phyloP scores from a whole-genome alignment of 768 basidiomycete genomes.

The Melanogaster broomeanus region DNA sequence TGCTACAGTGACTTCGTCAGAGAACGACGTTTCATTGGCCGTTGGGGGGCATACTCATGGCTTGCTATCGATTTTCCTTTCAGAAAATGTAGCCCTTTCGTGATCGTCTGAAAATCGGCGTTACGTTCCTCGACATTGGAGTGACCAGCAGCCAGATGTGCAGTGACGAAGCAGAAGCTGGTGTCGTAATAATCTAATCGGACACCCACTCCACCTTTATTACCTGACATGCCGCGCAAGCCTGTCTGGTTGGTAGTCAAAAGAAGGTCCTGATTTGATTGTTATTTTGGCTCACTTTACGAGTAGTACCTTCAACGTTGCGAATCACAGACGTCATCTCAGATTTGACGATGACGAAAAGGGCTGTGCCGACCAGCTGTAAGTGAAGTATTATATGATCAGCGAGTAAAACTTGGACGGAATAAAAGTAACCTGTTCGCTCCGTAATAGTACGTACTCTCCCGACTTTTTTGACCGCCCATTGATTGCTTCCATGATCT shows the following conservation, averaged over 20 bases:
- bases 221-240: slow-evolving; percentile 91
- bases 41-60: slow-evolving; percentile 71
- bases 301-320: slow-evolving; percentile 88
- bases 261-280: not conserved
- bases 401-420: not conserved
- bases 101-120: slow-evolving; percentile 88
- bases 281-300: slow-evolving; percentile 62
- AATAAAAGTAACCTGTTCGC: slow-evolving; percentile 71
- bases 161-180: slow-evolving; percentile 92
- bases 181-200: slow-evolving; percentile 91
- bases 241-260: slow-evolving; percentile 60
- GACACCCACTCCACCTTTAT: slow-evolving; percentile 95
- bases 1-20: slow-evolving; percentile 48
- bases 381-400: slow-evolving; percentile 2
- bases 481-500: slow-evolving; percentile 78
- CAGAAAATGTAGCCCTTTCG: slow-evolving; percentile 79
- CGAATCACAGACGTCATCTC: slow-evolving; percentile 78
- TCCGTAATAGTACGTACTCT: slow-evolving; percentile 84
- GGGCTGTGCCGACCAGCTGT: slow-evolving; percentile 92
- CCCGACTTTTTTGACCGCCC: slow-evolving; percentile 63
- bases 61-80: slow-evolving; percentile 86
- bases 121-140: slow-evolving; percentile 88
- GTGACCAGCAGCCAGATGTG: slow-evolving; percentile 97
- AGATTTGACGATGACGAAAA: slow-evolving; percentile 81
- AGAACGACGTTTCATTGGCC: slow-evolving; percentile 1